Evolutionary conservation across 148 eudicot species (phyloP), one percentile per base, ranked within the genome.

Genomic region (Chenopodium quinoa): DNA sequence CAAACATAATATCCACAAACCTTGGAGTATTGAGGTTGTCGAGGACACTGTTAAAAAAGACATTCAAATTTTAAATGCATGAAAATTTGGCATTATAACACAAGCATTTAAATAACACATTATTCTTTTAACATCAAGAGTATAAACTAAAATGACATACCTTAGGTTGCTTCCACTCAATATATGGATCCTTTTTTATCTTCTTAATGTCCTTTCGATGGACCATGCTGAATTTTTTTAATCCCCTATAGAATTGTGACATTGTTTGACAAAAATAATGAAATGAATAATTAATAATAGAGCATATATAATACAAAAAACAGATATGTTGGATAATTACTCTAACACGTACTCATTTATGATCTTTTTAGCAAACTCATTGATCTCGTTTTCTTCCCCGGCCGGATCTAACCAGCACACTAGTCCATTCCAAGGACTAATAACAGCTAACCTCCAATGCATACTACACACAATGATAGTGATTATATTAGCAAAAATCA

Each of bases 391-490:
- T 23, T 23, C 25, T 23, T 23, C 25, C 25, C 25, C 25, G 25
- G 25, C 25, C 25, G 25, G 65, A 75, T 75, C 78, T 40, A 75
- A 50, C 78, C 78, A 75, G 27, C 27, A 75, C 20, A 52, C 66
- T 1, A 25, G 1, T 54, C 66, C 65, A 34, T 75, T 75, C 78
- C 23, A 75, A 14, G 78, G 78, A 31, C 65, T 75, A 27, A 75
- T 75, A 13, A 12, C 78, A 29, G 64, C 78, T 52, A 75, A 27
- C 78, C 54, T 75, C 78, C 78, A 75, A 54, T 75, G 65, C 16
- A 37, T 52, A 52, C 16, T 52, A 37, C 40, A 37, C 40, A 37
- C 5, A 37, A 37, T 37, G 40, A 37, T 37, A 0, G 40, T 37
- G 40, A 37, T 37, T 37, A 37, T 37, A 37, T 37, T 4, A 37